Conservation (phyloP, 768 basidiomycete species). For the Heimioporus sp. region DNA sequence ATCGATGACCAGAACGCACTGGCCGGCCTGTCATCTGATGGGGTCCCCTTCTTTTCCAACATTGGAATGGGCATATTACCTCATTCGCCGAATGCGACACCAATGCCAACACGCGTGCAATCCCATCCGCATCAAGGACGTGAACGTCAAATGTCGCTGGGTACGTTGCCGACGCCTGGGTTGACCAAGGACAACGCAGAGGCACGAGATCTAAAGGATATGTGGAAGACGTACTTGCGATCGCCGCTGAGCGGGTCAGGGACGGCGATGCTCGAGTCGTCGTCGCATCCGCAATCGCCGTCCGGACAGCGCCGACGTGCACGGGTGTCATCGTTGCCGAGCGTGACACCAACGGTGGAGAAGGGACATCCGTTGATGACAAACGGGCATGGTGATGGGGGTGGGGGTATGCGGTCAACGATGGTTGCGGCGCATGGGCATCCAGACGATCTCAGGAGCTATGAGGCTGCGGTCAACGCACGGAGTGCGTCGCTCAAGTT, state of each 20-base stretch:
- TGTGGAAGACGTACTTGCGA: slow-evolving; percentile 74
- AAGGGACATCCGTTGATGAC: slow-evolving; percentile 15
- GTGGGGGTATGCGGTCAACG: slow-evolving; percentile 27
- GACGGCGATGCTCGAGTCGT: slow-evolving; percentile 6
- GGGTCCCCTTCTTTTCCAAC: slow-evolving; percentile 59
- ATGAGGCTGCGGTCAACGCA: slow-evolving; percentile 75
- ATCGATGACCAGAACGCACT: slow-evolving; percentile 72
- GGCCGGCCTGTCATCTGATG: slow-evolving; percentile 56
- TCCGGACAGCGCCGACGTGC: slow-evolving; percentile 39
- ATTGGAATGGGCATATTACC: slow-evolving; percentile 24
- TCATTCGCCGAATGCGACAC: slow-evolving; percentile 47
- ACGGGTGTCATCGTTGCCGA: slow-evolving; percentile 67
- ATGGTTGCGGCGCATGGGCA: slow-evolving; percentile 41
- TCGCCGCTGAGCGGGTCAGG: slow-evolving; percentile 53
- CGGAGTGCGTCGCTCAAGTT: slow-evolving; percentile 59
- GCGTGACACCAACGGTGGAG: slow-evolving; percentile 57
- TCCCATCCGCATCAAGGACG: slow-evolving; percentile 12
- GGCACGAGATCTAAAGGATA: slow-evolving; percentile 56
- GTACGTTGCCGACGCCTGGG: slow-evolving; percentile 32
- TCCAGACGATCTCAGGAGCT: slow-evolving; percentile 64
- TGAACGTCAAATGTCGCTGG: slow-evolving; percentile 25
- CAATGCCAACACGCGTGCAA: slow-evolving; percentile 38
- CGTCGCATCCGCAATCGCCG: slow-evolving; percentile 26
- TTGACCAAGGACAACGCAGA: slow-evolving; percentile 34
- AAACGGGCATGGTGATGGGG: slow-evolving; percentile 21